These are phyloP conservation scores for Lactarius hatsudake DNA, from an alignment of 768 basidiomycete genomes.

Conservation along the genomic window DNA sequence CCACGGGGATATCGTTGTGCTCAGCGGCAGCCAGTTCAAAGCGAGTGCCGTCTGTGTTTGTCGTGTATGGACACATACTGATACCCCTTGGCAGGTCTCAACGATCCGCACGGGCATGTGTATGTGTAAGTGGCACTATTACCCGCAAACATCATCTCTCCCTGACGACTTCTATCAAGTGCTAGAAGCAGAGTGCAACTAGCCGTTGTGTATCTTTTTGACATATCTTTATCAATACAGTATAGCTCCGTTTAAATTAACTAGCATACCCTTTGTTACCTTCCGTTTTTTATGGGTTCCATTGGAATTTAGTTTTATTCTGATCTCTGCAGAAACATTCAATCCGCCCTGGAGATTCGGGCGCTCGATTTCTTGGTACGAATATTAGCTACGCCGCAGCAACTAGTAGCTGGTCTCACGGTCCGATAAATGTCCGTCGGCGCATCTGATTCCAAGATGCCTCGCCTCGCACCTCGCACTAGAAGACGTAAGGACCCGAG, in stretches of 20 bases:
- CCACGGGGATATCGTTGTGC: slow-evolving; percentile 23
- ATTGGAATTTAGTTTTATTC: not conserved
- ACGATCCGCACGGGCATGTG: slow-evolving; percentile 23
- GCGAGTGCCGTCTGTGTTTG: not conserved
- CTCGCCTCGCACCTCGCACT: not conserved
- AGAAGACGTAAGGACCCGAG: slow-evolving; percentile 3
- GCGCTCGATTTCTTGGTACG: not conserved
- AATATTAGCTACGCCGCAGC: not conserved
- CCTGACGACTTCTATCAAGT: slow-evolving; percentile 16
- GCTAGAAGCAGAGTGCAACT: slow-evolving; percentile 22
- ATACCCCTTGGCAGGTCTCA: slow-evolving; percentile 2
- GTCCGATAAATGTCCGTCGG: slow-evolving; percentile 4
- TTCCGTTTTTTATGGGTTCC: not conserved
- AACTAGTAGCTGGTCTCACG: not conserved
- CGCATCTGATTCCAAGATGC: slow-evolving; percentile 14
- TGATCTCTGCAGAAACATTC: not conserved
- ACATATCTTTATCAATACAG: slow-evolving; percentile 18
- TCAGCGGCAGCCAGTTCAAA: slow-evolving; percentile 16
- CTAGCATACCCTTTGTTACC: not conserved
- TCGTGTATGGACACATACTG: not conserved
- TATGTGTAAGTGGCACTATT: slow-evolving; percentile 19
- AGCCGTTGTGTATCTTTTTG: not conserved
- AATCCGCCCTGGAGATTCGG: not conserved
- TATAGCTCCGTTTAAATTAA: not conserved
- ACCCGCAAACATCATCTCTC: not conserved